Evolutionary conservation across 2,329 filamentous ascomycete genomes (phyloP).

Genomic region (Teratosphaeriaceae sp.): DNA sequence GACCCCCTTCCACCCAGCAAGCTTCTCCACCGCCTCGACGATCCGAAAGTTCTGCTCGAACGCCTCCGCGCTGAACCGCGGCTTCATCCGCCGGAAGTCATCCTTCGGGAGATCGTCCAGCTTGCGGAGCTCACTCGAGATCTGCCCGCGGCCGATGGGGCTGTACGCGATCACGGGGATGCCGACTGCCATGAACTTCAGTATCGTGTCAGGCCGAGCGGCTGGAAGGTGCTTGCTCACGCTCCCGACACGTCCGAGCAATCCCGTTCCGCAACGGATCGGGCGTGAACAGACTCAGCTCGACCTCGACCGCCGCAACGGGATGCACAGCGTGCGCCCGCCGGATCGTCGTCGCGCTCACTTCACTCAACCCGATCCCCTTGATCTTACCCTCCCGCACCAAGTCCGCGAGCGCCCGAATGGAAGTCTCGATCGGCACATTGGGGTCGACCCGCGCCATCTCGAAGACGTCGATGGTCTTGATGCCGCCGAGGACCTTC

Average conservation of each 20-base stretch:
- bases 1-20: constrained; percentile 54
- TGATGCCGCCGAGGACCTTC: constrained; percentile 41
- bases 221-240: too few species aligned
- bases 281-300: constrained; percentile 42
- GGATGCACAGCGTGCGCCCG: constrained; percentile 36
- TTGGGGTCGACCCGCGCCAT: constrained; percentile 51
- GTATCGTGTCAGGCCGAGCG: too few species aligned
- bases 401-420: constrained; percentile 42
- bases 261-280: constrained; percentile 7
- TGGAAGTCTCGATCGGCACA: constrained; percentile 39
- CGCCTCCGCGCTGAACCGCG: constrained; percentile 58
- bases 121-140: constrained; percentile 44
- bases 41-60: constrained; percentile 62
- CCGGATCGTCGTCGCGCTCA: constrained; percentile 42
- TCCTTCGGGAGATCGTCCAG: constrained; percentile 47
- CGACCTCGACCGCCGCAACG: constrained; percentile 48
- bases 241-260: neutral
- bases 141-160: constrained; percentile 55
- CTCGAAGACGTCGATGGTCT: constrained; percentile 56
- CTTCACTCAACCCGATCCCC: constrained; percentile 46
- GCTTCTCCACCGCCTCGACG: constrained; percentile 48
- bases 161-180: constrained; percentile 67
- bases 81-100: constrained; percentile 40
- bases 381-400: constrained; percentile 47
- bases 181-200: constrained; percentile 36